phyloP scores from a whole-genome alignment of 2,329 filamentous ascomycete species.

The Paramyrothecium roridum region DNA sequence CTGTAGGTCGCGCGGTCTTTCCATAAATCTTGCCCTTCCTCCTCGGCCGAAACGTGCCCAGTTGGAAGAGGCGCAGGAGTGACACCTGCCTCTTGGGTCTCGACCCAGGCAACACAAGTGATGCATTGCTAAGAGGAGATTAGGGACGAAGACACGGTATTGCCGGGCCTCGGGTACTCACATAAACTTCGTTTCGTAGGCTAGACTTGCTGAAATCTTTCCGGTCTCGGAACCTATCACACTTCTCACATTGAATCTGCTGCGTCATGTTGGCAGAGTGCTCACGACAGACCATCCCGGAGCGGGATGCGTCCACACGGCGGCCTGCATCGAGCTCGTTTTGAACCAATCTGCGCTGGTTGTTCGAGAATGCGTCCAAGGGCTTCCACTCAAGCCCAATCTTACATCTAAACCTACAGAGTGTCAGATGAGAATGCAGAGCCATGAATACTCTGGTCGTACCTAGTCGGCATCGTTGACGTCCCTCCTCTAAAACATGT shows the following conservation, averaged over 20 bases:
- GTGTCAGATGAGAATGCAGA: background rate
- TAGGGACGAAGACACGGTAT: background rate
- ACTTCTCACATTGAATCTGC: constrained; percentile 25
- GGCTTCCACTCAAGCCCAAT: constrained; percentile 32
- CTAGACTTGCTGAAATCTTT: constrained; percentile 26
- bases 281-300: constrained; percentile 32
- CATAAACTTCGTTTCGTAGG: constrained; percentile 21
- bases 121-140: constrained; percentile 24
- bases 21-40: constrained; percentile 9
- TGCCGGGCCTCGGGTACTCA: constrained; percentile 13
- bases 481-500: constrained; percentile 7
- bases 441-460: background rate
- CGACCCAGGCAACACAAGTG: constrained; percentile 30
- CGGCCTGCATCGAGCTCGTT: constrained; percentile 7
- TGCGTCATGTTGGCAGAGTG: constrained; percentile 24
- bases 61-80: constrained; percentile 24
- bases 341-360: constrained; percentile 23
- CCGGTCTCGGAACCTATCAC: constrained; percentile 19
- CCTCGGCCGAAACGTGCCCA: constrained; percentile 28
- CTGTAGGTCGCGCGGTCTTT: background rate
- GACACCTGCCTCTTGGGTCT: constrained; percentile 30
- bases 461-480: constrained; percentile 8
- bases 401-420: constrained; percentile 28
- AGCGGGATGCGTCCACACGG: constrained; percentile 22
- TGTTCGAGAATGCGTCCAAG: constrained; percentile 25